These are phyloP conservation scores for Flaveria robusta DNA, from an alignment of 129 eudicot species.

Conservation along the genomic window DNA sequence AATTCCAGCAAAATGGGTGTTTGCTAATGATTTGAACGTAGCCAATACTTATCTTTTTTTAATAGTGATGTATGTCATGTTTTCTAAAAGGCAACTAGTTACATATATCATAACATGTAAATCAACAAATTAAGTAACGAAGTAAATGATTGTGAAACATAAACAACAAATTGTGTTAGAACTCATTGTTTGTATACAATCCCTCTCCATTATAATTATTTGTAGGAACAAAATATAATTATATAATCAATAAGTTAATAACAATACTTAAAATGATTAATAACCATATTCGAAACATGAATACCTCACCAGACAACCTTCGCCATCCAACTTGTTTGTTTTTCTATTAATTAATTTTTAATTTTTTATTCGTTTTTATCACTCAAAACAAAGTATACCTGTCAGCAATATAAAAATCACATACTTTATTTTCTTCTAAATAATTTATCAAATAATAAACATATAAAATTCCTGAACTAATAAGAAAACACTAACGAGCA, in stretches of 20 bases:
- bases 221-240: background rate
- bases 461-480: background rate
- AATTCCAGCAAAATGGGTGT: too few species aligned
- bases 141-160: background rate
- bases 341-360: background rate
- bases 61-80: too few species aligned
- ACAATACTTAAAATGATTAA: background rate
- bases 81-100: too few species aligned
- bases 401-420: conserved; percentile 3
- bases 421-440: background rate
- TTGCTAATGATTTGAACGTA: too few species aligned
- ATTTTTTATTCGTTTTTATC: conserved; percentile 12
- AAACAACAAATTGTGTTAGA: background rate
- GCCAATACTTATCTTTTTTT: too few species aligned
- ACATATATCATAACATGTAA: too few species aligned
- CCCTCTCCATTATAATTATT: background rate
- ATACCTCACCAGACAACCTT: background rate
- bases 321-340: conserved; percentile 14
- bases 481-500: conserved; percentile 17
- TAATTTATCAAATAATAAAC: background rate
- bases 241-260: background rate
- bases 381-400: conserved; percentile 3
- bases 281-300: background rate
- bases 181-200: too few species aligned
- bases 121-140: too few species aligned